Evolutionary conservation across 2,329 filamentous ascomycete species (phyloP).

Genomic region (Aciculosporium take): DNA sequence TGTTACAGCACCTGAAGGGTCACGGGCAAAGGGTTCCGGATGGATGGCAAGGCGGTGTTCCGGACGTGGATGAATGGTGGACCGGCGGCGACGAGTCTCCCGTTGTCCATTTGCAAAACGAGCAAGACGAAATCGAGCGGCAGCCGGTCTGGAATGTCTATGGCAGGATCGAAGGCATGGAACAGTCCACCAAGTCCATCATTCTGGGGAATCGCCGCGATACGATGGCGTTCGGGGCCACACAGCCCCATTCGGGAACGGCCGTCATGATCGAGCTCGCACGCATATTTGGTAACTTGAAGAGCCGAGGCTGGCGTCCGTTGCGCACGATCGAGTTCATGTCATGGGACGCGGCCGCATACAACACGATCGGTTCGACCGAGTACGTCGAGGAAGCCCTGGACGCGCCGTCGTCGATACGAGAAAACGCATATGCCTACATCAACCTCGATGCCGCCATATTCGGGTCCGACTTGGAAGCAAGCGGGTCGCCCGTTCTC

Average conservation of each 20-base stretch:
- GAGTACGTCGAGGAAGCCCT: conserved; percentile 85
- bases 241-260: conserved; percentile 75
- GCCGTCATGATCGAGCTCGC: conserved; percentile 84
- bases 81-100: conserved; percentile 65
- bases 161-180: conserved; percentile 68
- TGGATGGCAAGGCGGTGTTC: conserved; percentile 65
- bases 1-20: conserved; percentile 64
- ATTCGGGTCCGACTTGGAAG: conserved; percentile 58
- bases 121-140: conserved; percentile 69
- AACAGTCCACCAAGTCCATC: conserved; percentile 69
- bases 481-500: conserved; percentile 70
- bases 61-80: conserved; percentile 67
- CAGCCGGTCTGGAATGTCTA: conserved; percentile 90
- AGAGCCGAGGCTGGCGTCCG: conserved; percentile 70
- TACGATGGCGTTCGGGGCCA: conserved; percentile 78
- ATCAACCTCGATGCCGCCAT: conserved; percentile 83
- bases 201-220: conserved; percentile 91
- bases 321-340: conserved; percentile 92
- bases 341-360: conserved; percentile 89
- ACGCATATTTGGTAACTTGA: conserved; percentile 68
- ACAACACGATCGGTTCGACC: conserved; percentile 86
- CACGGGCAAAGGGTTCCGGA: conserved; percentile 54
- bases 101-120: conserved; percentile 66
- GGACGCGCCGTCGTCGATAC: conserved; percentile 39
- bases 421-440: conserved; percentile 67